phyloP scores from a whole-genome alignment of 257 asterid genomes.

The Plantago major region DNA sequence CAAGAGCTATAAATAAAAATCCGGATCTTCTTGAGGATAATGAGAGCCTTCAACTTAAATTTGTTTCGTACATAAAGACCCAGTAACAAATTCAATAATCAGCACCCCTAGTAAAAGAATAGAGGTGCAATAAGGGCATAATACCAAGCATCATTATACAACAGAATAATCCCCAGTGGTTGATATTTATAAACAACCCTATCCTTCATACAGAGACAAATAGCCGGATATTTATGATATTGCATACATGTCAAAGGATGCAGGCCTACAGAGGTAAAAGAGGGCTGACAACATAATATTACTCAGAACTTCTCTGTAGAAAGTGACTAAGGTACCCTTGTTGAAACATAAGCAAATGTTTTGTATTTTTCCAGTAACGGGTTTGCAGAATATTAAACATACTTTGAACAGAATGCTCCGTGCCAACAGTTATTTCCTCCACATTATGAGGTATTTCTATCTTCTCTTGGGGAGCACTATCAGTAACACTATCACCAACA shows the following conservation, averaged over 20 bases:
- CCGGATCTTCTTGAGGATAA: conserved; percentile 2
- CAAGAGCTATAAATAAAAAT: conserved; percentile 13
- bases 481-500: conserved; percentile 31
- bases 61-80: conserved; percentile 9
- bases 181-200: conserved; percentile 4
- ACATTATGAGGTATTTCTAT: conserved; percentile 29
- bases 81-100: conserved; percentile 12
- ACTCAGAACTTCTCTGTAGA: no score
- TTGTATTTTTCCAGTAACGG: conserved; percentile 3
- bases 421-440: conserved; percentile 24
- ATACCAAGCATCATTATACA: neutral
- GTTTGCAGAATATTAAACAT: conserved; percentile 15
- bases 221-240: neutral
- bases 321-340: no score
- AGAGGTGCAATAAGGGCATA: conserved; percentile 4
- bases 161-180: neutral
- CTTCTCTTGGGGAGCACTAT: conserved; percentile 37
- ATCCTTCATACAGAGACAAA: conserved; percentile 8
- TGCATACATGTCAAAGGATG: no score
- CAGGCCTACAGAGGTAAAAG: no score
- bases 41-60: conserved; percentile 15
- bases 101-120: neutral
- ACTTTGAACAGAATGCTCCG: conserved; percentile 23
- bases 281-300: no score
- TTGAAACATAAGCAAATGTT: neutral